Evolutionary conservation across 2,329 filamentous ascomycete genomes (phyloP), one percentile per base, ranked within the genome.

Genomic region (Clarireedia hainanense): DNA sequence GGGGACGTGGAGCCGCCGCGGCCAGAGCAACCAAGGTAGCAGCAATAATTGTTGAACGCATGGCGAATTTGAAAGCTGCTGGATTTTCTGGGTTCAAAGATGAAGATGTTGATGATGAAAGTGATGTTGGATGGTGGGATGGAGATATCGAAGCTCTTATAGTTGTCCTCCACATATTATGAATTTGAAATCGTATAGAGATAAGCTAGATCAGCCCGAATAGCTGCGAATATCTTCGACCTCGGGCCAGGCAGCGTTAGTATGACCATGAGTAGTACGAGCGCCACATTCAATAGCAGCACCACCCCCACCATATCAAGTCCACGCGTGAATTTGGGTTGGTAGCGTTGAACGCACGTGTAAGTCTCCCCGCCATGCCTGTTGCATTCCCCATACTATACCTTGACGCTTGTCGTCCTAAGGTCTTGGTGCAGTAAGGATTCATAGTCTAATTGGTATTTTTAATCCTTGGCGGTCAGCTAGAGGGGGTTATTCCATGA

Each of bases 1-100:
- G 70, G 46, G 69, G 69, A 45, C 58, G 61, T 24, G 64, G 62
- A 34, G 61, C 60, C 39, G 62, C 59, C 48, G 64, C 37, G 47
- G 60, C 54, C 34, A 65, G 52, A 51, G 59, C 60, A 49, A 58
- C 59, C 47, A 65, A 56, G 40, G 59, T 58, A 37, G 59, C 60
- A 34, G 59, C 14, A n/a, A 64, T 37, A 40, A 63, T 47, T 14
- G 56, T 46, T 26, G 59, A 57, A 55, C 60, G 59, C 63, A 64
- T 64, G 7, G 27, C 54, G n/a, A 27, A 36, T 4, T 6, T 26
- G 14, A 9, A 10, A 24, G 26, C 2, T 15, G 4, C 4, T 48
- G 4, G 20, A 47, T 5, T n/a, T n/a, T 3, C 12, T 45, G 15
- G 3, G 4, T 20, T 12, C 24, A 9, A 48, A n/a, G 26, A 20